These are phyloP conservation scores for Fusarium sp. DNA, from an alignment of 2,329 filamentous ascomycete species.

Conservation along the genomic window DNA sequence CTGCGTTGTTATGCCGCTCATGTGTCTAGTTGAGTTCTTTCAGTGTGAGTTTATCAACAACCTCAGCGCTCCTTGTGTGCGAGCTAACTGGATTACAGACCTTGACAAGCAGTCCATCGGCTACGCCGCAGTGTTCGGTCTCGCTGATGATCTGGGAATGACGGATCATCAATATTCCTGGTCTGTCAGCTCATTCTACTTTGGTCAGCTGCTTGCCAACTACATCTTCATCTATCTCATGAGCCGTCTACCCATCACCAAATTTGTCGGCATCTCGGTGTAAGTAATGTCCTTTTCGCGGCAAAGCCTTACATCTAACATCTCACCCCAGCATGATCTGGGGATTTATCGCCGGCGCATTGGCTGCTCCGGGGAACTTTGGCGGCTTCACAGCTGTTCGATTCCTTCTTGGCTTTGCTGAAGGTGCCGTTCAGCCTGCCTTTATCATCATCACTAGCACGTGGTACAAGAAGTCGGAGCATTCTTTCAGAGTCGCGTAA, in stretches of 20 bases:
- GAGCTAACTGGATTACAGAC: background rate
- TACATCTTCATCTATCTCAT: constrained; percentile 16
- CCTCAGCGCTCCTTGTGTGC: background rate
- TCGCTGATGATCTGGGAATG: background rate
- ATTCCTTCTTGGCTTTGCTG: constrained; percentile 1
- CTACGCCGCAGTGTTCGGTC: constrained; percentile 4
- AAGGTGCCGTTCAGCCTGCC: constrained; percentile 6
- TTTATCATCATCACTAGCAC: constrained; percentile 12
- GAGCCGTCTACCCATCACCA: constrained; percentile 3
- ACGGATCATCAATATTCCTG: constrained; percentile 4
- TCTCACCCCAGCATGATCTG: background rate
- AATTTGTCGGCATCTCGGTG: constrained; percentile 6
- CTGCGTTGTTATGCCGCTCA: constrained; percentile 1
- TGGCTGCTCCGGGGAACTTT: constrained; percentile 1
- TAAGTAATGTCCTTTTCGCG: background rate
- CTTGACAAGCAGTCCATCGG: constrained; percentile 9
- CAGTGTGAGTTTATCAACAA: background rate
- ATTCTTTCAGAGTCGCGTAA: constrained; percentile 5
- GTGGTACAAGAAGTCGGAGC: constrained; percentile 13
- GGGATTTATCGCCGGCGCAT: background rate
- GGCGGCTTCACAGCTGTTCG: background rate
- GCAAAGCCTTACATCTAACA: too few species aligned
- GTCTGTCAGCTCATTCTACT: constrained; percentile 7
- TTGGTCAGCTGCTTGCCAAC: constrained; percentile 3
- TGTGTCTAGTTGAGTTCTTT: constrained; percentile 7